These are phyloP conservation scores for Bipolaris victoriae DNA, from an alignment of 2,329 filamentous ascomycete species.

Conservation along the genomic window DNA sequence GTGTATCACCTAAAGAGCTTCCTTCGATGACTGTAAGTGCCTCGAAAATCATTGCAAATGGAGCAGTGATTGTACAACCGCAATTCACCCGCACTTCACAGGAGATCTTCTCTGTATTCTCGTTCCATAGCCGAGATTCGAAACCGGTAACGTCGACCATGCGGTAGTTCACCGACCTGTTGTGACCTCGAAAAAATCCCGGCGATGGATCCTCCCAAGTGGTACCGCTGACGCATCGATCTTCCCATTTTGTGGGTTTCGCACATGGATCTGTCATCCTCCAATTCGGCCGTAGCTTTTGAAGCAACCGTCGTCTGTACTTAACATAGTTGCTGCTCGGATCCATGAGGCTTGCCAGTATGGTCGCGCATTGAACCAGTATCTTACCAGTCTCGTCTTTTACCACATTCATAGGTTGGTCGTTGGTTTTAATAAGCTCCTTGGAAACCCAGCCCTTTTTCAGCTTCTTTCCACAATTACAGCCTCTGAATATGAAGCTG, in stretches of 20 bases:
- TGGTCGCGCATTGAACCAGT: slow-evolving; percentile 8
- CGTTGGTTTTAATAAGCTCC: slow-evolving; percentile 1
- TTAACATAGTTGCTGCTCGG: neutral
- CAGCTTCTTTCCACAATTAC: slow-evolving; percentile 10
- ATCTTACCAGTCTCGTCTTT: slow-evolving; percentile 13
- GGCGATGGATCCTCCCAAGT: slow-evolving; percentile 5
- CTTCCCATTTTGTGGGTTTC: slow-evolving; percentile 8
- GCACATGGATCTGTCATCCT: slow-evolving; percentile 6
- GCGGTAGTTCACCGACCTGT: slow-evolving; percentile 11
- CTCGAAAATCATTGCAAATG: slow-evolving; percentile 12
- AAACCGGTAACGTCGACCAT: slow-evolving; percentile 7
- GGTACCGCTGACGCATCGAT: slow-evolving; percentile 11
- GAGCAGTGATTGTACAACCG: slow-evolving; percentile 5
- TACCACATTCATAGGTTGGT: slow-evolving; percentile 1
- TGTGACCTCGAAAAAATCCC: slow-evolving; percentile 2
- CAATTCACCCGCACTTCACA: slow-evolving; percentile 13
- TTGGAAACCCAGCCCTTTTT: neutral
- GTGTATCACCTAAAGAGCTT: slow-evolving; percentile 8
- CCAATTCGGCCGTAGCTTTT: slow-evolving; percentile 8
- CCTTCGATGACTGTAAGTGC: slow-evolving; percentile 8
- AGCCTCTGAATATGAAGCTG: slow-evolving; percentile 6
- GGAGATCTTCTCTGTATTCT: slow-evolving; percentile 1
- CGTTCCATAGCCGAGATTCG: slow-evolving; percentile 6
- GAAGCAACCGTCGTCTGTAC: slow-evolving; percentile 4
- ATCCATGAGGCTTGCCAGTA: slow-evolving; percentile 10